These are phyloP conservation scores for Nemania diffusa DNA, from an alignment of 2,329 filamentous ascomycete genomes.

Conservation along the genomic window DNA sequence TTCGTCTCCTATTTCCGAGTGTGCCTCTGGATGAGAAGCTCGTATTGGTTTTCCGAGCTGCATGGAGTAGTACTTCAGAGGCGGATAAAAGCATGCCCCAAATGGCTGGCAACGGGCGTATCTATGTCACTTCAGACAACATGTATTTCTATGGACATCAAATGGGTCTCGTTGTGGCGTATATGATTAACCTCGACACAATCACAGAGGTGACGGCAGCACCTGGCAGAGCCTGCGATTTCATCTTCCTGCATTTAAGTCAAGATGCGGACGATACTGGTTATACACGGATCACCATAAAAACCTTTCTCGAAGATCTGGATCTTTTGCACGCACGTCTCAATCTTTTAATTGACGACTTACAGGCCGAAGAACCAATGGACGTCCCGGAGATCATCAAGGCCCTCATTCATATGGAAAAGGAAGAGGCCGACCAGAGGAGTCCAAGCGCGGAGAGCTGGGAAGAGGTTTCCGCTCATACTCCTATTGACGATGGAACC, in stretches of 20 bases:
- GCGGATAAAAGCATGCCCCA: conserved; percentile 55
- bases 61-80: conserved; percentile 72
- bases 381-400: conserved; percentile 76
- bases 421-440: conserved; percentile 63
- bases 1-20: conserved; percentile 87
- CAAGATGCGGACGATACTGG: conserved; percentile 71
- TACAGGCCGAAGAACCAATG: conserved; percentile 76
- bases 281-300: conserved; percentile 82
- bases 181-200: conserved; percentile 76
- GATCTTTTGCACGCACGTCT: conserved; percentile 83
- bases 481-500: conserved; percentile 69
- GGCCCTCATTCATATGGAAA: conserved; percentile 79
- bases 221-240: conserved; percentile 91
- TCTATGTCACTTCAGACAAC: conserved; percentile 87
- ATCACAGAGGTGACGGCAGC: conserved; percentile 92
- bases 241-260: conserved; percentile 82
- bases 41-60: conserved; percentile 90
- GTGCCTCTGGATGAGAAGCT: conserved; percentile 82
- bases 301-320: conserved; percentile 91
- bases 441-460: conserved; percentile 88
- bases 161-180: conserved; percentile 88
- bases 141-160: conserved; percentile 98
- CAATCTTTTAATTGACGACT: conserved; percentile 85
- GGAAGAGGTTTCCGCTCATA: conserved; percentile 78
- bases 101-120: conserved; percentile 76